Evolutionary conservation across 164 flowering plant species (phyloP).

Genomic region (Magnolia officinalis): DNA sequence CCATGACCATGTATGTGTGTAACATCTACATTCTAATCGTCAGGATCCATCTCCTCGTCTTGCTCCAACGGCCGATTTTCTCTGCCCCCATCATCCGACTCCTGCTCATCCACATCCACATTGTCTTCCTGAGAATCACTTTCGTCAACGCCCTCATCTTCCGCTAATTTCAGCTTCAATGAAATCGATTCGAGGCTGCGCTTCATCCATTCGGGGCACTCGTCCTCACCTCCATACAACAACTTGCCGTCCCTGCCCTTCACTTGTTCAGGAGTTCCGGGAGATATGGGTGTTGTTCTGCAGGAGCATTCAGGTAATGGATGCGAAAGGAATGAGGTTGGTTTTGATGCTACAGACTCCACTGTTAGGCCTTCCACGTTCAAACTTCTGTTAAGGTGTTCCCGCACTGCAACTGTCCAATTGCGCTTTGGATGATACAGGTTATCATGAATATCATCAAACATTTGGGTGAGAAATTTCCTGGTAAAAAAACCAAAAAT

Average conservation of each 20-base stretch:
- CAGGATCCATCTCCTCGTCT: conserved; percentile 89
- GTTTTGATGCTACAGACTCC: conserved; percentile 54
- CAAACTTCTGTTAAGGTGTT: conserved; percentile 80
- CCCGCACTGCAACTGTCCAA: conserved; percentile 69
- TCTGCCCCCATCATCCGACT: conserved; percentile 28
- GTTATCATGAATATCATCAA: conserved; percentile 56
- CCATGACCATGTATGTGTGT: not conserved
- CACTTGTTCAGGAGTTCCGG: conserved; percentile 20
- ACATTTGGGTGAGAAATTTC: conserved; percentile 51
- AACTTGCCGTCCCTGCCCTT: conserved; percentile 32
- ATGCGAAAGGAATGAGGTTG: conserved; percentile 70
- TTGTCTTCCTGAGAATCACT: conserved; percentile 49
- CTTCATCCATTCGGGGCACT: conserved; percentile 82
- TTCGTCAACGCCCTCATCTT: conserved; percentile 34
- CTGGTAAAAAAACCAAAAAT: conserved; percentile 36
- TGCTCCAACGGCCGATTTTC: conserved; percentile 31
- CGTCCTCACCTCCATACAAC: conserved; percentile 64
- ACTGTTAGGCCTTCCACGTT: conserved; percentile 61
- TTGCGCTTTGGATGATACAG: conserved; percentile 67
- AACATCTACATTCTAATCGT: conserved; percentile 39
- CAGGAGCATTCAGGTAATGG: conserved; percentile 98
- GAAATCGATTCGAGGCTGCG: conserved; percentile 30
- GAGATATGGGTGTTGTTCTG: conserved; percentile 30
- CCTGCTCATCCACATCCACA: conserved; percentile 35
- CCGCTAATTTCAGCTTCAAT: conserved; percentile 19